Percentiles rank a stretch among this genome's conserved stretches.
Conservation (phyloP, 495 filamentous ascomycete genomes). For the Hypoxylon subgilvum region DNA sequence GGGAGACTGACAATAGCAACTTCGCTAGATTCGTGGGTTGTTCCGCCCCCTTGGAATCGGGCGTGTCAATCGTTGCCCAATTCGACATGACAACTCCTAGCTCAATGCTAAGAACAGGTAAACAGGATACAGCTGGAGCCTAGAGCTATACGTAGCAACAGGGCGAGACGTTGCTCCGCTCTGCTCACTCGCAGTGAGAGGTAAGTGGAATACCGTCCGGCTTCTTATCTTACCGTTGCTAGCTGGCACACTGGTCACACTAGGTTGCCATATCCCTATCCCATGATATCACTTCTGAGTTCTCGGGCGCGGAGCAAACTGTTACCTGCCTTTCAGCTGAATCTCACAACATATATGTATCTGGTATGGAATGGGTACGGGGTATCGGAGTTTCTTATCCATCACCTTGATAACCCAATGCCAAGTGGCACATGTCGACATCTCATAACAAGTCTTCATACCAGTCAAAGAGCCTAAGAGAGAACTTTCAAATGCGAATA, state of each 20-base stretch:
- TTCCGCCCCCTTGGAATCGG: slow-evolving; percentile 9
- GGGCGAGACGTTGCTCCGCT: slow-evolving; percentile 6
- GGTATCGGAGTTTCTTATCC: slow-evolving; percentile 6
- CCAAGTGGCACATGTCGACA: slow-evolving; percentile 6
- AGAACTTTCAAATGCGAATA: not conserved
- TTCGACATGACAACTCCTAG: slow-evolving; percentile 18
- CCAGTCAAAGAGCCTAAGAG: not conserved
- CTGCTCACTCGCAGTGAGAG: not conserved
- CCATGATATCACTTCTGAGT: slow-evolving; percentile 23
- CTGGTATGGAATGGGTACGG: slow-evolving; percentile 12
- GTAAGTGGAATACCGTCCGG: not conserved
- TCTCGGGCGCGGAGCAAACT: not conserved
- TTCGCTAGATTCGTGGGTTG: slow-evolving; percentile 16
- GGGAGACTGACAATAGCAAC: slow-evolving; percentile 11
- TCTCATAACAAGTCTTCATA: slow-evolving; percentile 10
- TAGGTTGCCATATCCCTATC: slow-evolving; percentile 1
- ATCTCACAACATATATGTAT: slow-evolving; percentile 15
- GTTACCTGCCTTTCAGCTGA: slow-evolving; percentile 15
- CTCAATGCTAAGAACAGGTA: slow-evolving; percentile 15
- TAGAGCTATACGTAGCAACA: slow-evolving; percentile 12
- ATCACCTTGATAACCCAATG: not conserved
- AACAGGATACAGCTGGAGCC: not conserved
- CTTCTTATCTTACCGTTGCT: slow-evolving; percentile 20
- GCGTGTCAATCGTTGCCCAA: slow-evolving; percentile 22
- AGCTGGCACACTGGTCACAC: slow-evolving; percentile 16